These are phyloP conservation scores for Pluteus cervinus DNA, from an alignment of 768 basidiomycete species.

Conservation along the genomic window DNA sequence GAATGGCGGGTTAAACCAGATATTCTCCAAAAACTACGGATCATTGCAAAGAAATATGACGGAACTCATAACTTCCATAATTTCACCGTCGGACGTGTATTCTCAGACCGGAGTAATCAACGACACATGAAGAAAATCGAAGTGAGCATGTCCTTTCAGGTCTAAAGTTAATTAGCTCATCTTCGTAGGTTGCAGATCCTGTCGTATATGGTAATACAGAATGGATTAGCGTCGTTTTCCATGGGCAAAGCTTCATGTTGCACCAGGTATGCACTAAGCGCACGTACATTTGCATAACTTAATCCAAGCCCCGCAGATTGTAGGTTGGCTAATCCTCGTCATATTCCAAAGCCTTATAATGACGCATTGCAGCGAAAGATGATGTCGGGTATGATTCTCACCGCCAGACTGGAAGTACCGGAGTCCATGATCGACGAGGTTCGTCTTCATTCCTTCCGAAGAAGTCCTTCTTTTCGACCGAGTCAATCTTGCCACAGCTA, in stretches of 20 bases:
- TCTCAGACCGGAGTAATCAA: conserved; percentile 73
- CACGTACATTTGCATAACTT: not conserved
- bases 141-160: conserved; percentile 29
- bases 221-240: conserved; percentile 90
- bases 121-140: conserved; percentile 87
- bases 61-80: conserved; percentile 98
- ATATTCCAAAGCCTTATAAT: too few relatives aligned
- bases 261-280: conserved; percentile 71
- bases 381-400: conserved; percentile 82
- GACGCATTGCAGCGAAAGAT: conserved; percentile 99
- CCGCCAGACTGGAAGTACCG: conserved; percentile 72
- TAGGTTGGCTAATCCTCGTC: conserved; percentile 30
- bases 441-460: conserved; percentile 1
- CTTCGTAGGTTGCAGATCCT: conserved; percentile 81
- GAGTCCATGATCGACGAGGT: conserved; percentile 71
- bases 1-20: conserved; percentile 58
- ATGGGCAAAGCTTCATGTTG: conserved; percentile 98
- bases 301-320: conserved; percentile 33
- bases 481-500: conserved; percentile 39
- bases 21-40: conserved; percentile 51
- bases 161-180: not conserved
- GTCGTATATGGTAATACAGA: conserved; percentile 86
- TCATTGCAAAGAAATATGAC: conserved; percentile 57
- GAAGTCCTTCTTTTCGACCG: not conserved
- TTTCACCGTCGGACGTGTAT: conserved; percentile 87